phyloP scores from a whole-genome alignment of 192 early-diverging fungal genomes.

The Linnemannia zychae region DNA sequence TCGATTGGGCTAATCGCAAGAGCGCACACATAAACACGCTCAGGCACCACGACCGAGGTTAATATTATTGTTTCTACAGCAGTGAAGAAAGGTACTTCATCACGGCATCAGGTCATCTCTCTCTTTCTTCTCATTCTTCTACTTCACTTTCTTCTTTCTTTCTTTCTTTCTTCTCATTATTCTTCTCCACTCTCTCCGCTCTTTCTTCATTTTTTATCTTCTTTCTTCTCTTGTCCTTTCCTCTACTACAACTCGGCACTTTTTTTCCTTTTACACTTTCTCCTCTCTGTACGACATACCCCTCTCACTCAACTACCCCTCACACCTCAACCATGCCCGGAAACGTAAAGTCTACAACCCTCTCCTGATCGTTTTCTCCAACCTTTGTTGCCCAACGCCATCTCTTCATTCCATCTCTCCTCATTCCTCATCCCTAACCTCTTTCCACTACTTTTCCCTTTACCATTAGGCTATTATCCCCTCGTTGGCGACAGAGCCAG shows the following conservation, averaged over 20 bases:
- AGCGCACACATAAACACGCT: background rate
- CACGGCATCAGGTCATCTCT: constrained; percentile 7
- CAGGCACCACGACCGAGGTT: background rate
- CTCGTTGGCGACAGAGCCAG: constrained; percentile 33
- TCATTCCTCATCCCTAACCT: constrained; percentile 1
- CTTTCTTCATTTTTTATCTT: background rate
- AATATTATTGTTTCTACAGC: background rate
- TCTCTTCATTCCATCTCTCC: background rate
- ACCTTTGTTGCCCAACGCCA: background rate
- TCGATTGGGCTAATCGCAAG: background rate
- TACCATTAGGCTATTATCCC: constrained; percentile 17
- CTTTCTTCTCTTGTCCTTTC: background rate
- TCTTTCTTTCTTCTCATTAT: background rate
- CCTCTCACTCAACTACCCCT: background rate
- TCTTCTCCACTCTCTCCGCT: background rate
- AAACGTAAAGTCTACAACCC: constrained; percentile 31
- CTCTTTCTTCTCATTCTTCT: too few species aligned
- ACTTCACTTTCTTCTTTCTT: background rate
- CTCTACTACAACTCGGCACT: background rate
- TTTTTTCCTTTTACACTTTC: background rate
- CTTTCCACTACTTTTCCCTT: background rate
- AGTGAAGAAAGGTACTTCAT: background rate
- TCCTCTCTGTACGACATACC: background rate
- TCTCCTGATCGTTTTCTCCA: background rate
- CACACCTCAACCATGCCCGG: constrained; percentile 33